Evolutionary conservation across 192 early-diverging fungal genomes (phyloP), one percentile per base, ranked within the genome.

Genomic region (Cladochytrium replicatum): DNA sequence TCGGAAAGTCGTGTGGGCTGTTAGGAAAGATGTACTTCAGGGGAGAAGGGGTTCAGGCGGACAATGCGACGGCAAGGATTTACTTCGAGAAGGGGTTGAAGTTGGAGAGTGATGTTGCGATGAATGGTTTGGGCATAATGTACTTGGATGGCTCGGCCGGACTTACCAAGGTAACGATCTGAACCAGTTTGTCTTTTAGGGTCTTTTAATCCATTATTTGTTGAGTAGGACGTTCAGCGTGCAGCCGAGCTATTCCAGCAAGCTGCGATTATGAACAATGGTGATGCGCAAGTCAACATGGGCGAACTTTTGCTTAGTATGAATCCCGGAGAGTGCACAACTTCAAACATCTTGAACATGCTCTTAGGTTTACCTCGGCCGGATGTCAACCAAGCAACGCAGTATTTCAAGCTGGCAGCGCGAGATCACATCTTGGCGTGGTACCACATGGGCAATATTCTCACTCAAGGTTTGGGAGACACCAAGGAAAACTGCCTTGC

Each of bases 1-100:
- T 82, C 9, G 82, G 81, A 4, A 56, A 83, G 47, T 85, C 91
- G 0, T 84, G 88, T 6, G 84, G 85, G 3, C 78, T 82, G 59
- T 49, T 90, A 17, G 95, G 93, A 0, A 54, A 70, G 23, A 95
- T 99, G 93, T 81, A 86, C 54, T 77, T 78, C 81, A 78, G 95
- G 26, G 95, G 93, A 23, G 93, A 97, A 54, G 90, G 89, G 23
- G 80, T 81, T 27, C 56, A 54, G 22, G 29, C 29, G 25, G 66
- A 87, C 57, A 68, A 77, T 3, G 43, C 43, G 4, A 73, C 61
- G 17, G 95, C 95, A 3, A 43, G 77, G 2, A 32, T 64, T 32
- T 99, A 89, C 87, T 91, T 95, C 58, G 70, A 66, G 28, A 58
- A 70, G 2, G 91, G 87, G 6, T 75, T 76, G 0, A 49, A 61